phyloP scores from a whole-genome alignment of 2,329 filamentous ascomycete species.

The Neurospora sp. region DNA sequence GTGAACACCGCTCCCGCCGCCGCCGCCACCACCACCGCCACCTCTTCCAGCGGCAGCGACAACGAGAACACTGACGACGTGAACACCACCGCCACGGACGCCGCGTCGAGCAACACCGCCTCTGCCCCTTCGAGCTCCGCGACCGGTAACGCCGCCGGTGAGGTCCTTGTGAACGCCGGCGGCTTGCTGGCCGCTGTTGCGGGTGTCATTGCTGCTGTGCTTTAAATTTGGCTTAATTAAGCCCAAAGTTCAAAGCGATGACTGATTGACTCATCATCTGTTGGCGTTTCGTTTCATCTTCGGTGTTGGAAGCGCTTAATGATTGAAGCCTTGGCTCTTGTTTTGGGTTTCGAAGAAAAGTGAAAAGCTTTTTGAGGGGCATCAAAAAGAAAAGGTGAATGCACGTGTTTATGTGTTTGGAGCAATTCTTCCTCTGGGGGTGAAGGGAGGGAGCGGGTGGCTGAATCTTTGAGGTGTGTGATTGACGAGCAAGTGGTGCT shows the following conservation, averaged over 20 bases:
- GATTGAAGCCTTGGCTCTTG: background rate
- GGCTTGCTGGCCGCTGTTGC: conserved; percentile 23
- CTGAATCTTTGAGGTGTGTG: background rate
- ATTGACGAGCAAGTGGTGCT: background rate
- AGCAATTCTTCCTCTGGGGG: background rate
- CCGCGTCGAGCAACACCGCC: conserved; percentile 6
- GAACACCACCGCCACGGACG: conserved; percentile 12
- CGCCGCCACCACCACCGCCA: background rate
- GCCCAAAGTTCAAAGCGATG: background rate
- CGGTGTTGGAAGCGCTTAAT: background rate
- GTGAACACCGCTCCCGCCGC: background rate
- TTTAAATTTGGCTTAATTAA: conserved; percentile 13
- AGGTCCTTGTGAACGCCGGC: conserved; percentile 21
- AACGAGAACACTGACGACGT: conserved; percentile 12
- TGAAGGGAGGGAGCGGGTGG: background rate
- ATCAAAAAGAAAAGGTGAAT: background rate
- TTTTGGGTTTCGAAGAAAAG: background rate
- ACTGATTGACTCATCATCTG: background rate
- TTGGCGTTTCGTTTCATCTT: background rate
- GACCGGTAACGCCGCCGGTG: conserved; percentile 18
- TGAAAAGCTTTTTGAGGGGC: background rate
- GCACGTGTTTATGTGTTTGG: background rate
- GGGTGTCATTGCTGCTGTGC: conserved; percentile 22
- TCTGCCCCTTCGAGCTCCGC: conserved; percentile 6
- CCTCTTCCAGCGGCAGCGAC: background rate